Base-by-base conservation (phyloP, 1,284 basidiomycete species). In the Pseudozyma pruni region DNA sequence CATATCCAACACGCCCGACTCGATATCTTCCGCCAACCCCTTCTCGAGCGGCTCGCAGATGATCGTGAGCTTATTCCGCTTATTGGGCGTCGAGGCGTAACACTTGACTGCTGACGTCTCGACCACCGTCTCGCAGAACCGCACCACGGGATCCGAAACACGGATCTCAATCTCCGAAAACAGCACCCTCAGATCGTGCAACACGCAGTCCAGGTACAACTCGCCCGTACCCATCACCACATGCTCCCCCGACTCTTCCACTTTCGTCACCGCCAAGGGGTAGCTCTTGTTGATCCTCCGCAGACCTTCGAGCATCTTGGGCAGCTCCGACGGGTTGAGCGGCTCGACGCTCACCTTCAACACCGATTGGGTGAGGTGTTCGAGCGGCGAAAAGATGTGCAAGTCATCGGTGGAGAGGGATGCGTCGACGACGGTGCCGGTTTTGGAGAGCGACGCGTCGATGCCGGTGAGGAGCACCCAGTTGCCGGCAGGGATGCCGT, bases 91-190 rank as follows among this genome's bases (percentile, higher is more conserved):
- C 79, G 95, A 92, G 22, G 96, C 96, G 83, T 98, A 98, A 82
- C 95, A 98, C 84, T 98, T 98, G 74, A 99, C 85, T 8, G 94
- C 94, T 72, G 92, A 94, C 27, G 96, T 98, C 85, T 99, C 96
- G 62, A 98, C 86, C 17, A 98, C 96, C 11, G 96, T 99, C 85
- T 99, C 96, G 81, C 93, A 92, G 85, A 99, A 98, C 81, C 94
- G 93, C 23, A 94, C 96, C 27, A 98, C 94, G 1, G 96, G 96
- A 85, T 99, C 96, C 29, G 94, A 97, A 14, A 98, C 94, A 85
- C 98, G 98, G 86, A 99, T 97, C 87, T 99, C 96, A 74, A 98
- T 97, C 85, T 98, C 96, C 41, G 92, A 89, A 85, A 96, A 99
- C 67, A 98, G 83, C 66, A 88, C 88, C 61, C 96, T 87, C 67